phyloP scores from a whole-genome alignment of 2,329 filamentous ascomycete genomes.

The Cordyceps tenuipes region DNA sequence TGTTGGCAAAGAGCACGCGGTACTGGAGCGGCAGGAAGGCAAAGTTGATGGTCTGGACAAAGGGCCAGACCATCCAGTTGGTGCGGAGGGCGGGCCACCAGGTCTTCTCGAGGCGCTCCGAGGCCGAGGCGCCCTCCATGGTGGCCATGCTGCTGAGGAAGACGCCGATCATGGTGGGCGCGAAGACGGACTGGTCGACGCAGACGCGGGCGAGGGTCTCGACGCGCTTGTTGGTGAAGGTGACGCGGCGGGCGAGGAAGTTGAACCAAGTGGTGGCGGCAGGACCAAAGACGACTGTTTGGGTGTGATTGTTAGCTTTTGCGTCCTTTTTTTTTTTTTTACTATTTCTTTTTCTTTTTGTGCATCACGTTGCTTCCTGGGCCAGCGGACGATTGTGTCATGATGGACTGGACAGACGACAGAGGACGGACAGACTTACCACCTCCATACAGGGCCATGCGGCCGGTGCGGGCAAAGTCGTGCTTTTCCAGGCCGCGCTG shows the following conservation, averaged over 20 bases:
- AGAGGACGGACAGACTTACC: conserved; percentile 41
- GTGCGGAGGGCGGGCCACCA: conserved; percentile 66
- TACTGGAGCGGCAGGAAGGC: conserved; percentile 76
- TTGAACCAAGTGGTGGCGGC: conserved; percentile 81
- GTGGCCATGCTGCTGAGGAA: conserved; percentile 82
- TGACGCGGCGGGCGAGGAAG: conserved; percentile 64
- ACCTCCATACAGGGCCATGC: conserved; percentile 76
- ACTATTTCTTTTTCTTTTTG: too few species aligned
- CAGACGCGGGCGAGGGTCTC: conserved; percentile 73
- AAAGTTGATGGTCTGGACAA: conserved; percentile 81
- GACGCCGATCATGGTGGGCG: conserved; percentile 70
- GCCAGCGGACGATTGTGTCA: not conserved
- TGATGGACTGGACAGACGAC: not conserved
- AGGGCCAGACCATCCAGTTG: conserved; percentile 85
- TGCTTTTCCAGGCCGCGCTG: conserved; percentile 69
- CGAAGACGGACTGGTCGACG: conserved; percentile 74
- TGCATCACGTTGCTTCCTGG: not conserved
- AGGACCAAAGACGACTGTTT: conserved; percentile 70
- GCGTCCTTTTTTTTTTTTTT: too few species aligned
- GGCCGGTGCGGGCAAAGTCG: conserved; percentile 60
- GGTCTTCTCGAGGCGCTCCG: conserved; percentile 62
- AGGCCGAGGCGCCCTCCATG: conserved; percentile 55
- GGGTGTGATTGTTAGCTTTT: not conserved
- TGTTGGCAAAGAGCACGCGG: conserved; percentile 77
- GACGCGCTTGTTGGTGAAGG: conserved; percentile 52